phyloP scores from a whole-genome alignment of 495 filamentous ascomycete species.

The Schizothecium vesticola region DNA sequence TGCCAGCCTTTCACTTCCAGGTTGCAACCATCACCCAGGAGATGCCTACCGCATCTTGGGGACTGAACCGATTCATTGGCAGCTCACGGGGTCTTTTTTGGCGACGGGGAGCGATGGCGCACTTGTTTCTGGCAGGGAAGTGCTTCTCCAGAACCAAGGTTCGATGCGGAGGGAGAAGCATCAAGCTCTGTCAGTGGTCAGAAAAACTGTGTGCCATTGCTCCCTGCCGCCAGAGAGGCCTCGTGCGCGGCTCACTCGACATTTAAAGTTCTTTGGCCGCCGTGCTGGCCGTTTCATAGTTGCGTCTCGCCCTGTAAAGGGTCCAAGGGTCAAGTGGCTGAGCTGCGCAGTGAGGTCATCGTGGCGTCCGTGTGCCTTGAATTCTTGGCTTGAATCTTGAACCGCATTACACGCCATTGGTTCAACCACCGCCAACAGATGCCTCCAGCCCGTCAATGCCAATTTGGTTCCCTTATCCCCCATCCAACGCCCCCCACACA shows the following conservation, averaged over 20 bases:
- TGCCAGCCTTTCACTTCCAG: not conserved
- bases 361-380: not conserved
- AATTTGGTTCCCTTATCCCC: not conserved
- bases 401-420: not conserved
- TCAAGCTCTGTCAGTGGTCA: not conserved
- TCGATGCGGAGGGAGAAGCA: not conserved
- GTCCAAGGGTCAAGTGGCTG: not conserved
- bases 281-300: not conserved
- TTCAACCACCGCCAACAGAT: not conserved
- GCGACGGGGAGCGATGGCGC: not conserved
- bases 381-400: not conserved
- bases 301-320: not conserved
- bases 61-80: no score
- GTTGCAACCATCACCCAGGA: not conserved
- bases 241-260: not conserved
- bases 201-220: not conserved
- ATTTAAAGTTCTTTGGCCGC: not conserved
- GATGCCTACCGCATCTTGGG: not conserved
- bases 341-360: slow-evolving; percentile 1
- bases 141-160: not conserved
- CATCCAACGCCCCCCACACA: not conserved
- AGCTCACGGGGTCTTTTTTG: not conserved
- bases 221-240: not conserved
- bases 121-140: not conserved
- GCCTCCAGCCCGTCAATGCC: not conserved